Percentiles rank a stretch among this genome's conserved stretches.
phyloP scores from a whole-genome alignment of 805 yeast genomes.

The Cyberlindnera maclurae region DNA sequence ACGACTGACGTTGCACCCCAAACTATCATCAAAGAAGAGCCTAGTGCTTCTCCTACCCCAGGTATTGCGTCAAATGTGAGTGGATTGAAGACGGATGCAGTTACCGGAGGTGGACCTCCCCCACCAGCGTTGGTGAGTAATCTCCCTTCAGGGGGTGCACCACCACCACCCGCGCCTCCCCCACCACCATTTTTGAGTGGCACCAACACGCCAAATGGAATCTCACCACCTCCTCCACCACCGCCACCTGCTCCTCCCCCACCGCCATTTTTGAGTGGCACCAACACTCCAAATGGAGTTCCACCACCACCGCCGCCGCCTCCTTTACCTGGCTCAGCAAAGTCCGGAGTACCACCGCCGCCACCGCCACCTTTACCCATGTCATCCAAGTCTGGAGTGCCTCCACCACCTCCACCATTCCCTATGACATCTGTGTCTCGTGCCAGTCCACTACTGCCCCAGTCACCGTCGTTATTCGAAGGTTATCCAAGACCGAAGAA shows the following conservation, averaged over 20 bases:
- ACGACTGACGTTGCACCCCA: conserved; percentile 8
- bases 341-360: conserved; percentile 15
- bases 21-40: neutral
- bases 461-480: conserved; percentile 23
- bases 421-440: conserved; percentile 12
- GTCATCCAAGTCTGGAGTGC: conserved; percentile 4
- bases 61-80: no score
- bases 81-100: no score
- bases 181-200: conserved; percentile 6
- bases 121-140: no score
- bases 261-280: conserved; percentile 4
- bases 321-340: no score
- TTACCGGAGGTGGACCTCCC: no score
- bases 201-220: conserved; percentile 7
- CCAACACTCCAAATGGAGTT: conserved; percentile 8
- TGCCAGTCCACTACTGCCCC: conserved; percentile 21
- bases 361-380: conserved; percentile 16
- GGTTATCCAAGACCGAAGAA: conserved; percentile 42
- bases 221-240: conserved; percentile 14
- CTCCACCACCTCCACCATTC: conserved; percentile 13
- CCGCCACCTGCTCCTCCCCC: conserved; percentile 27
- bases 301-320: conserved; percentile 15
- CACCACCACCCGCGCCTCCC: conserved; percentile 27
- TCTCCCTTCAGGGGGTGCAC: neutral
- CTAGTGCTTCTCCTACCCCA: neutral